phyloP scores from a whole-genome alignment of 352 stramenopile genomes.

The Phytophthora boehmeriae region DNA sequence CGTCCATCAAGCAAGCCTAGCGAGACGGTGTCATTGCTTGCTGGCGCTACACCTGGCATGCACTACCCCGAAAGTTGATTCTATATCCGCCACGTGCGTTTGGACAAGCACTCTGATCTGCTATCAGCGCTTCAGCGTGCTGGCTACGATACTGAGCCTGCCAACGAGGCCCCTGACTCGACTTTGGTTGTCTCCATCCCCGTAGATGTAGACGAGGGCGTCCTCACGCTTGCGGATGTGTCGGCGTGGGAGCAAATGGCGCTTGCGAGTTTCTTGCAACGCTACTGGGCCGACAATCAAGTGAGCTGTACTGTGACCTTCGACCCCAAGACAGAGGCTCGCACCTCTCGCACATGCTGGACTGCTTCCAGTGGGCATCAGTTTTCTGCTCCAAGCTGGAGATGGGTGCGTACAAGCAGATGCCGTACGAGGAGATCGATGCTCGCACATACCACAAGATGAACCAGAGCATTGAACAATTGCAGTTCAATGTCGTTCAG shows the following conservation, averaged over 20 bases:
- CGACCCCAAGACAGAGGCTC: conserved; percentile 84
- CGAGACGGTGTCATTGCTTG: conserved; percentile 92
- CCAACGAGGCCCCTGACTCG: conserved; percentile 55
- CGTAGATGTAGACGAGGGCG: conserved; percentile 85
- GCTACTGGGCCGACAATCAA: conserved; percentile 95
- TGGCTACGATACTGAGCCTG: conserved; percentile 84
- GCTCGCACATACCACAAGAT: conserved; percentile 66
- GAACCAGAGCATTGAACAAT: conserved; percentile 42
- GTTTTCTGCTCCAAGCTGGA: conserved; percentile 84
- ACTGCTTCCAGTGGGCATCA: conserved; percentile 94
- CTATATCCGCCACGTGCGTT: conserved; percentile 91
- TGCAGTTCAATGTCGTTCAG: conserved; percentile 48
- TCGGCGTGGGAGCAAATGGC: conserved; percentile 93
- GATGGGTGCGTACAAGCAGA: conserved; percentile 88
- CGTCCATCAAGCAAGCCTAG: conserved; percentile 91
- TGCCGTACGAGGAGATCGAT: conserved; percentile 92
- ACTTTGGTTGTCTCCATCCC: conserved; percentile 93
- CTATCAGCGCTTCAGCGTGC: conserved; percentile 69
- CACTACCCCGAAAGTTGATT: conserved; percentile 94
- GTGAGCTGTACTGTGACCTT: conserved; percentile 95
- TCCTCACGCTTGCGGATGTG: conserved; percentile 86
- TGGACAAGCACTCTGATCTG: conserved; percentile 86
- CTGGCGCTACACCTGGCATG: conserved; percentile 92
- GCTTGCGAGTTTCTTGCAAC: conserved; percentile 92
- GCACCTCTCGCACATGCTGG: conserved; percentile 83